Evolutionary conservation across 139 green algal species (phyloP).

Genomic region (Auxenochlorella pyrenoidosa): DNA sequence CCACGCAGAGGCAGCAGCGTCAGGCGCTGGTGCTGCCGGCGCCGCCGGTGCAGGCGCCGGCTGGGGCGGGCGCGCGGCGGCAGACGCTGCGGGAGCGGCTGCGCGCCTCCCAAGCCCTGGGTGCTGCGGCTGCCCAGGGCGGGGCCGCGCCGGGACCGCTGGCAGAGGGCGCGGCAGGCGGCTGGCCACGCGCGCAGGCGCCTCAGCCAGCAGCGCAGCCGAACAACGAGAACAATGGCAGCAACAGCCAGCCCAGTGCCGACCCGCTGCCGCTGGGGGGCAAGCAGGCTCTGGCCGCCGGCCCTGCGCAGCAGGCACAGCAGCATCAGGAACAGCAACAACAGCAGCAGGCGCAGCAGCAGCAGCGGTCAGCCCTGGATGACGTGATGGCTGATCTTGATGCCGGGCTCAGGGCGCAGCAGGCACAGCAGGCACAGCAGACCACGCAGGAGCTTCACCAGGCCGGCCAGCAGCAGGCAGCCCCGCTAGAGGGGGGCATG

Average conservation of each 20-base stretch:
- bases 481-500: not conserved
- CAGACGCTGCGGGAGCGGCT: not conserved
- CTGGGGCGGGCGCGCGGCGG: not conserved
- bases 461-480: not conserved
- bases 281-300: not conserved
- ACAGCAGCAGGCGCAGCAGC: not conserved
- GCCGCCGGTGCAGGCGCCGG: not conserved
- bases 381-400: not conserved
- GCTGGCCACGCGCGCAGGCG: not conserved
- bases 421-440: not conserved
- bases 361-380: not conserved
- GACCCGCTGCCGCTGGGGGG: not conserved
- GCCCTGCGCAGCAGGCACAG: not conserved
- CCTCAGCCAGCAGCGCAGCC: not conserved
- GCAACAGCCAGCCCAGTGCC: not conserved
- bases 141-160: no score
- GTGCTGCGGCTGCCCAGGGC: no score
- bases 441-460: not conserved
- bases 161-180: not conserved
- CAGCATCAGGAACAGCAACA: not conserved
- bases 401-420: not conserved
- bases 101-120: not conserved
- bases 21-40: slow-evolving; percentile 3
- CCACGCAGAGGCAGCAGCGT: not conserved
- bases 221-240: slow-evolving; percentile 6